Base-by-base conservation (phyloP, 768 basidiomycete species). In the Rhodosporidiobolus odoratus region DNA sequence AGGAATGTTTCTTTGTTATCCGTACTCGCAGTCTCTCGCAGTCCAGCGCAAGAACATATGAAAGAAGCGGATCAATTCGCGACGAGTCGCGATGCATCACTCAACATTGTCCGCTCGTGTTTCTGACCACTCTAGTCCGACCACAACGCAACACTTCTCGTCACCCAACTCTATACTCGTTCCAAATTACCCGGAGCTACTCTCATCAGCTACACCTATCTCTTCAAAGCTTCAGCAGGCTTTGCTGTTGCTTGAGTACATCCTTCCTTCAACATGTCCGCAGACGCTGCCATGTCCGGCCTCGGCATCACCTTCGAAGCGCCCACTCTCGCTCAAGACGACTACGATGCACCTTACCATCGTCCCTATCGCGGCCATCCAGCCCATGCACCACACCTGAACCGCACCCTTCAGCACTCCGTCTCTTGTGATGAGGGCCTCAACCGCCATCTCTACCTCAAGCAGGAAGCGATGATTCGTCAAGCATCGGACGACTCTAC, bases 241-340 rank as follows among this genome's bases (percentile, higher is more conserved):
- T 23, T 45, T 45, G 43, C 48, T 19, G 23, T 45, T 23, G 52
- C 52, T 32, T 32, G 9, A n/a, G n/a, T n/a, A 13, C 40, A 7
- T 23, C 19, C 53, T 16, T 62, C 61, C 15, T 19, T 62, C 67
- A 62, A 62, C 61, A 43, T 63, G 62, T 32, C 27, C 38, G 57
- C 57, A 10, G 13, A 43, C 13, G n/a, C 23, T n/a, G 38, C 64
- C 41, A 60, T 70, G 30, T 63, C 65, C 21, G 71, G 71, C 17
- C 56, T 73, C 6, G 72, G 72, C 15, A 73, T 73, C 61, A 63
- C 65, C 32, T 73, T 69, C 62, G 64, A 69, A 34, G 41, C 48
- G 48, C 9, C 7, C 12, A 12, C 9, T 23, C 21, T 10, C 54
- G 32, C n/a, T 38, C 30, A 54, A 52, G 16, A n/a, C 59, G 0